Evolutionary conservation across 805 yeast species (phyloP), one percentile per base, ranked within the genome.

Genomic region (Candida tammaniensis): DNA sequence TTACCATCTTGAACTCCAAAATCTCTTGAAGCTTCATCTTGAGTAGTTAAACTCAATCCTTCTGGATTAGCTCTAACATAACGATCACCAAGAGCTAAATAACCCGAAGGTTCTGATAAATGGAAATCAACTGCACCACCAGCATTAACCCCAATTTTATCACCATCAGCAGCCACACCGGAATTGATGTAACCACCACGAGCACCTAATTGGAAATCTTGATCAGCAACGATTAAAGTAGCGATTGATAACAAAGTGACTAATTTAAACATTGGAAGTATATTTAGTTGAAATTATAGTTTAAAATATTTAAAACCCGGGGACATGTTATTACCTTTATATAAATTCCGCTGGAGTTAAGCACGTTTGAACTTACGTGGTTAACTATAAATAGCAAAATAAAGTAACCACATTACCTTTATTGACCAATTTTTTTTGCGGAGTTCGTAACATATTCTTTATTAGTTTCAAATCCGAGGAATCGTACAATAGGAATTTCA

Each of bases 61-160:
- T 37, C 39, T 1, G 46, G 41, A 25, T 38, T 30, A 19, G 44
- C 29, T 15, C 36, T 23, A n/a, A 56, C 42, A 35, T 46, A 44
- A 24, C 47, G 24, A 25, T 54, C 61, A 24, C 37, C 42, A 32
- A 47, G 46, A n/a, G 39, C 25, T 15, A 52, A 40, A 47, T 44
- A 57, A 9, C 66, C 66, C 31, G 51, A 39, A 22, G 67, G 65
- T 33, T 55, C 57, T 28, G 45, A 39, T 46, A 61, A 59, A 33
- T 31, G 30, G 42, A 54, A 51, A 24, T 25, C 20, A 5, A 12
- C 14, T 6, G n/a, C 10, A 7, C 29, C 29, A 17, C 40, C 46
- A n/a, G 30, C 37, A 27, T 37, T 35, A 18, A 38, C 33, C 3
- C 24, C 53, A 31, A 50, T 33, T 7, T 24, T 19, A 30, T 51